phyloP scores from a whole-genome alignment of 148 eudicot species.

The Camellia granthamiana region DNA sequence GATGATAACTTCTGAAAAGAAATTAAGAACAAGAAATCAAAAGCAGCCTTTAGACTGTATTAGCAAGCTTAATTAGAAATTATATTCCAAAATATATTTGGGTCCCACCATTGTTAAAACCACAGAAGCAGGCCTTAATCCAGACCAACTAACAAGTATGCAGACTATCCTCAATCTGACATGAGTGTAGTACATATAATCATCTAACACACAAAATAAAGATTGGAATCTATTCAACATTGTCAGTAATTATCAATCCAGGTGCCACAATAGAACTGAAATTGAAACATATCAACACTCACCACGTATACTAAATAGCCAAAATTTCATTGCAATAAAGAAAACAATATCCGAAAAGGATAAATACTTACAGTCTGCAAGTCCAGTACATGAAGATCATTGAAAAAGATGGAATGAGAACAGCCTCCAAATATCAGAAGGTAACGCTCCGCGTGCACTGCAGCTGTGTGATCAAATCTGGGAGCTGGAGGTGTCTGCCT shows the following conservation, averaged over 20 bases:
- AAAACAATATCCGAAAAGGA: slow-evolving; percentile 11
- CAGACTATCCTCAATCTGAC: background rate
- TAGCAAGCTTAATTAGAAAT: background rate
- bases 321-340: slow-evolving; percentile 3
- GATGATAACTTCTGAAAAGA: background rate
- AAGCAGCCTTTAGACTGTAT: background rate
- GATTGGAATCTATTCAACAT: background rate
- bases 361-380: slow-evolving; percentile 71
- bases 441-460: slow-evolving; percentile 76
- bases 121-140: background rate
- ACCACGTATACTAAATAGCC: background rate
- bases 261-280: background rate
- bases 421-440: slow-evolving; percentile 90
- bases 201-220: background rate
- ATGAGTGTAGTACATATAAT: background rate
- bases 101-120: background rate
- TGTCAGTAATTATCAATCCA: background rate
- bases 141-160: background rate
- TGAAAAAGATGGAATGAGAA: slow-evolving; percentile 88
- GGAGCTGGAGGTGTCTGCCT: slow-evolving; percentile 94
- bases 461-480: slow-evolving; percentile 91
- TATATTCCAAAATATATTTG: background rate
- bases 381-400: slow-evolving; percentile 82
- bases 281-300: background rate
- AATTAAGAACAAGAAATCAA: background rate